Evolutionary conservation across 2,329 filamentous ascomycete species (phyloP).

Genomic region (Geosmithia putterillii): DNA sequence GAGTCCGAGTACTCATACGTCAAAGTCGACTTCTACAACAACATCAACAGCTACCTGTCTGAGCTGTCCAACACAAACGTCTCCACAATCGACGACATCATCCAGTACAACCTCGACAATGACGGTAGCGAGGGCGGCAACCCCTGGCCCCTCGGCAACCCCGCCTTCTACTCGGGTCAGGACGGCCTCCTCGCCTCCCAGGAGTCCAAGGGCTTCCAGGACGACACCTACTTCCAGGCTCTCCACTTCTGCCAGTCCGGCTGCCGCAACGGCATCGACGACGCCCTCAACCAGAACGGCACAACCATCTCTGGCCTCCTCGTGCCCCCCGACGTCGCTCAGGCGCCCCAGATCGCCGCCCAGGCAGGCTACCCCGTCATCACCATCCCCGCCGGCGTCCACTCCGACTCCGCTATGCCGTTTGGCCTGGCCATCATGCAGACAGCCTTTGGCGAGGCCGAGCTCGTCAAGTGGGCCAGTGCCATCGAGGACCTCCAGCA

Average conservation of each 20-base stretch:
- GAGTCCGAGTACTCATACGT: conserved; percentile 64
- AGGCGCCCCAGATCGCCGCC: conserved; percentile 57
- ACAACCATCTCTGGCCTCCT: conserved; percentile 48
- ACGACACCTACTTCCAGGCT: conserved; percentile 57
- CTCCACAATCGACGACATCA: conserved; percentile 49
- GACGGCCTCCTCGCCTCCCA: conserved; percentile 56
- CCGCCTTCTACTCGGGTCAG: conserved; percentile 59
- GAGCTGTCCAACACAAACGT: conserved; percentile 50
- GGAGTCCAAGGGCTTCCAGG: conserved; percentile 43
- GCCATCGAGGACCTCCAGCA: conserved; percentile 46
- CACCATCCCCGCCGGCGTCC: conserved; percentile 52
- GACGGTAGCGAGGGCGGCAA: conserved; percentile 55
- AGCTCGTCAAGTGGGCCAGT: conserved; percentile 43
- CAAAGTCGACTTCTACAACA: conserved; percentile 57
- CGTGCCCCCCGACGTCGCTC: conserved; percentile 55
- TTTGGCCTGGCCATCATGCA: conserved; percentile 44
- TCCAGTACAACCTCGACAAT: conserved; percentile 52
- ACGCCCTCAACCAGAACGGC: conserved; percentile 40
- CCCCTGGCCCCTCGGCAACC: conserved; percentile 35
- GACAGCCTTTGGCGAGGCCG: conserved; percentile 43
- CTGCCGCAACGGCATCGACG: conserved; percentile 57
- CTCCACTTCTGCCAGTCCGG: conserved; percentile 47
- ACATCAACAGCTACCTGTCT: conserved; percentile 48
- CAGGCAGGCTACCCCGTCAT: conserved; percentile 67
- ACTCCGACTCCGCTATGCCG: conserved; percentile 42